Percentiles rank a stretch among this genome's conserved stretches.
Conservation (phyloP, 495 filamentous ascomycete species). For the Ramalina intermedia region DNA sequence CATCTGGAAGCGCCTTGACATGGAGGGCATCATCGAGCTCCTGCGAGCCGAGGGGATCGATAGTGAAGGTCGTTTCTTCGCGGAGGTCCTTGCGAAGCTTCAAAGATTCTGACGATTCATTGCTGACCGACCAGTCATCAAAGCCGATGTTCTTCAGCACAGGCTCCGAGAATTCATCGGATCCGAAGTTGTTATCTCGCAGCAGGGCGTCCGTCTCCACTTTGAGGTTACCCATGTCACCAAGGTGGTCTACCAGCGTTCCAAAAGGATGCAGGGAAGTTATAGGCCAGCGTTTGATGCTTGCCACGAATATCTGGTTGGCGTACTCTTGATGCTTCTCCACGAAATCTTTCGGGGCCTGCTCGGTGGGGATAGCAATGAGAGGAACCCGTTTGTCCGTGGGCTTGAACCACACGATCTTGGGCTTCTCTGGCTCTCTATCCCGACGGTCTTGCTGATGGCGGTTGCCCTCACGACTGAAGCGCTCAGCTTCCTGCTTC, state of each 20-base stretch:
- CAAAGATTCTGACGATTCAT: constrained; percentile 63
- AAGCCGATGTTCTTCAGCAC: constrained; percentile 84
- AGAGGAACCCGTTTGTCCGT: constrained; percentile 97
- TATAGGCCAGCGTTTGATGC: constrained; percentile 98
- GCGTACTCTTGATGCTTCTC: constrained; percentile 97
- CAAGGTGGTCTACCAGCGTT: constrained; percentile 91
- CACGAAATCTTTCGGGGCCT: constrained; percentile 93
- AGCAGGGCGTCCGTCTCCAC: constrained; percentile 96
- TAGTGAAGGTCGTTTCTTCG: constrained; percentile 76
- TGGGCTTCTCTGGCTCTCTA: constrained; percentile 88
- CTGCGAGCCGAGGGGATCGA: constrained; percentile 69
- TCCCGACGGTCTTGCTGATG: constrained; percentile 45
- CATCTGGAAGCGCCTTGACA: constrained; percentile 65
- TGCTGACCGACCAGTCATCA: constrained; percentile 76
- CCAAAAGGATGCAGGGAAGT: constrained; percentile 98
- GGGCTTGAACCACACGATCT: constrained; percentile 99
- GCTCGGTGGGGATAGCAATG: constrained; percentile 96
- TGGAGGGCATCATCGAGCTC: constrained; percentile 88
- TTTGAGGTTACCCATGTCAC: constrained; percentile 90
- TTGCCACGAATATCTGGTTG: constrained; percentile 94
- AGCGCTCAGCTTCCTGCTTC: constrained; percentile 94
- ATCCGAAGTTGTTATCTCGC: constrained; percentile 95
- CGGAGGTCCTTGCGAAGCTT: constrained; percentile 81
- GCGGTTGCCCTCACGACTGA: constrained; percentile 75
- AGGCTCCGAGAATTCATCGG: constrained; percentile 94